Evolutionary conservation across 2,329 filamentous ascomycete genomes (phyloP).

Genomic region (Hymenoscyphus fraxineus): DNA sequence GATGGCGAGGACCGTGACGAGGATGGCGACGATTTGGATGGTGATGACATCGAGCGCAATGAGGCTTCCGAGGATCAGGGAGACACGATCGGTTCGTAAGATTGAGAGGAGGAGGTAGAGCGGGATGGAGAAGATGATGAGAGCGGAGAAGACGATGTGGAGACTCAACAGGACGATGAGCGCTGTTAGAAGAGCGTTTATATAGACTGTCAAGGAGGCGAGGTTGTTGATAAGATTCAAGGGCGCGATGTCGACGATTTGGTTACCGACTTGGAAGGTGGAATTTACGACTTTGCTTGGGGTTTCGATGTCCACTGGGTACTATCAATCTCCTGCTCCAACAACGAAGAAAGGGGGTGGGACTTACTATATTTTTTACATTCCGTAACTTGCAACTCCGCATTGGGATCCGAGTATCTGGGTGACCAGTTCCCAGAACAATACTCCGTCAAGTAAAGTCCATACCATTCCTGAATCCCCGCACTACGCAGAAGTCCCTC

Average conservation of each 20-base stretch:
- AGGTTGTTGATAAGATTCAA: slow-evolving; percentile 21
- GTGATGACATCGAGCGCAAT: background rate
- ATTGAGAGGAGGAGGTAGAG: slow-evolving; percentile 11
- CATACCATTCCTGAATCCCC: slow-evolving; percentile 21
- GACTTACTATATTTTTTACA: slow-evolving; percentile 19
- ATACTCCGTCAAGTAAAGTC: slow-evolving; percentile 17
- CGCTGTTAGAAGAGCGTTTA: slow-evolving; percentile 9
- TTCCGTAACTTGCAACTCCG: slow-evolving; percentile 7
- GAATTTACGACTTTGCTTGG: slow-evolving; percentile 11
- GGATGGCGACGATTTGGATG: background rate
- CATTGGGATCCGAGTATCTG: slow-evolving; percentile 10
- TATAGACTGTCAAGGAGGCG: background rate
- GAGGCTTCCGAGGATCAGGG: slow-evolving; percentile 5
- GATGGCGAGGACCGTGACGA: slow-evolving; percentile 11
- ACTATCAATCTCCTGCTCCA: slow-evolving; percentile 1
- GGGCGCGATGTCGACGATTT: slow-evolving; percentile 21
- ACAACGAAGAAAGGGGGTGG: background rate
- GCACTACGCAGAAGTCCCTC: slow-evolving; percentile 9
- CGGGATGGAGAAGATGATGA: slow-evolving; percentile 15
- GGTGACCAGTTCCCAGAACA: slow-evolving; percentile 17
- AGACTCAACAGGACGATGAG: slow-evolving; percentile 17
- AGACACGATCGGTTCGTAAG: slow-evolving; percentile 9
- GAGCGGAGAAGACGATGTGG: slow-evolving; percentile 12
- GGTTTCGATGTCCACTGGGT: slow-evolving; percentile 5
- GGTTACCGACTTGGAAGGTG: slow-evolving; percentile 17